phyloP scores from a whole-genome alignment of 805 yeast genomes.

The Myxozyma neotropica region DNA sequence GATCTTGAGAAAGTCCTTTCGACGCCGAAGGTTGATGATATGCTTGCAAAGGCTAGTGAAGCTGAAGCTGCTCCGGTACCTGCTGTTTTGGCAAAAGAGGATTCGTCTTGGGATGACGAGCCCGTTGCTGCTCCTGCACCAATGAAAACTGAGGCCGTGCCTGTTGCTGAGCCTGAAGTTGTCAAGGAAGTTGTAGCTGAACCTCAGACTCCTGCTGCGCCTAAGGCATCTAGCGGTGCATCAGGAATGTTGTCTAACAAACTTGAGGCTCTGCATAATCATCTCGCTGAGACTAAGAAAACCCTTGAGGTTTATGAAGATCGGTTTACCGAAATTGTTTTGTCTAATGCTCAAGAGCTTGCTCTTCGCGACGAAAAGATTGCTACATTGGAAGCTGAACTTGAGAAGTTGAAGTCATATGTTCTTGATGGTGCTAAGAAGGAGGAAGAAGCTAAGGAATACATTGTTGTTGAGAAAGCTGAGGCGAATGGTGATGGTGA shows the following conservation, averaged over 20 bases:
- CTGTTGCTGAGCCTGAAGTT: constrained; percentile 9
- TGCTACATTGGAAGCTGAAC: constrained; percentile 34
- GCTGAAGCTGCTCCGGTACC: constrained; percentile 45
- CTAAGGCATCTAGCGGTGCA: constrained; percentile 19
- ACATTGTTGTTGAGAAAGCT: not conserved
- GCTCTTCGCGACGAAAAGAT: constrained; percentile 34
- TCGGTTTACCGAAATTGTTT: constrained; percentile 24
- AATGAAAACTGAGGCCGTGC: not conserved
- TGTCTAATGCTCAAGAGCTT: constrained; percentile 30
- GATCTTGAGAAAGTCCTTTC: constrained; percentile 54
- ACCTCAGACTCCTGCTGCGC: constrained; percentile 22
- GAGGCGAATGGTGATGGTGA: not conserved
- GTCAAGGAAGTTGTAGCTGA: constrained; percentile 18
- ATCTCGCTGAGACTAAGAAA: constrained; percentile 13
- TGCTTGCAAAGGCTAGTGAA: constrained; percentile 53
- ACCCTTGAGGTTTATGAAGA: constrained; percentile 23
- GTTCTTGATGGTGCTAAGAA: not conserved
- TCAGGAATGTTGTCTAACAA: constrained; percentile 17
- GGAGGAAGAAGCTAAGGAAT: not conserved
- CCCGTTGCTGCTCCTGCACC: constrained; percentile 29
- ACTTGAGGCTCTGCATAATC: constrained; percentile 22
- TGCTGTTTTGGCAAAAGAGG: constrained; percentile 33
- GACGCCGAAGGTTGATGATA: constrained; percentile 50
- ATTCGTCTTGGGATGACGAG: constrained; percentile 47
- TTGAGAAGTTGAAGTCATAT: constrained; percentile 21